Percentiles rank a stretch among this genome's conserved stretches.
Evolutionary conservation across 1,284 basidiomycete species (phyloP).

Genomic region (Heterobasidion occidentale): DNA sequence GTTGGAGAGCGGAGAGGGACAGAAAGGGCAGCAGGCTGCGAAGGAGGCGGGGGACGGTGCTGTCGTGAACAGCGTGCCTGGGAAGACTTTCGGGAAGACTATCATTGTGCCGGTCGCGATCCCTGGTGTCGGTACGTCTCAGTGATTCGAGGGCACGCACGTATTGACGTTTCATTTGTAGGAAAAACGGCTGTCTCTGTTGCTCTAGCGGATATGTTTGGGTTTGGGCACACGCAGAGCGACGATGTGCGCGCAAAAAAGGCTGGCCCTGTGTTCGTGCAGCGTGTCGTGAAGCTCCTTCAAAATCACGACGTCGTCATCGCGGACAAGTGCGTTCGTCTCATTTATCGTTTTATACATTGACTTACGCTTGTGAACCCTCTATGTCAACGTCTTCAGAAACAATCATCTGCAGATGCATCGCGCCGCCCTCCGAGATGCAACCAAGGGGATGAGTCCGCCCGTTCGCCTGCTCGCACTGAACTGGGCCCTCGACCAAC

Average conservation of each 20-base stretch:
- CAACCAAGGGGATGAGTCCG: slow-evolving; percentile 31
- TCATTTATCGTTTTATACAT: neutral
- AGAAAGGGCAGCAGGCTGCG: slow-evolving; percentile 21
- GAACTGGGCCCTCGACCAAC: slow-evolving; percentile 62
- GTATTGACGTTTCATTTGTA: slow-evolving; percentile 18
- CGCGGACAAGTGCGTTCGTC: slow-evolving; percentile 70
- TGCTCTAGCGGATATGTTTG: slow-evolving; percentile 74
- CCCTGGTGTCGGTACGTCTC: slow-evolving; percentile 78
- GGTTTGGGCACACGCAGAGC: slow-evolving; percentile 85
- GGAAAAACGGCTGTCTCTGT: slow-evolving; percentile 87
- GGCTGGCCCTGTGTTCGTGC: slow-evolving; percentile 69
- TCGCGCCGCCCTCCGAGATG: slow-evolving; percentile 58
- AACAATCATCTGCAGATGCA: slow-evolving; percentile 86
- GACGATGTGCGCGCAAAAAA: slow-evolving; percentile 86
- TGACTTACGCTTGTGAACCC: neutral
- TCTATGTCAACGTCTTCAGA: slow-evolving; percentile 28
- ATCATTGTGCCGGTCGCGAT: slow-evolving; percentile 87
- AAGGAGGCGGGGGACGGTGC: slow-evolving; percentile 14
- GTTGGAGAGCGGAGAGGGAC: slow-evolving; percentile 29
- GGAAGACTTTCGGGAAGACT: slow-evolving; percentile 59
- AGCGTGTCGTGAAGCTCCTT: slow-evolving; percentile 63
- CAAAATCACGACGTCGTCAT: slow-evolving; percentile 70
- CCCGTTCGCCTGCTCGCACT: slow-evolving; percentile 72
- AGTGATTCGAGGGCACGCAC: neutral
- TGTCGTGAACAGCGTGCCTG: neutral